A percentile compares a stretch with the other conserved stretches of the same genome.
Conservation (phyloP, 768 basidiomycete species). For the Cubamyces lactineus region DNA sequence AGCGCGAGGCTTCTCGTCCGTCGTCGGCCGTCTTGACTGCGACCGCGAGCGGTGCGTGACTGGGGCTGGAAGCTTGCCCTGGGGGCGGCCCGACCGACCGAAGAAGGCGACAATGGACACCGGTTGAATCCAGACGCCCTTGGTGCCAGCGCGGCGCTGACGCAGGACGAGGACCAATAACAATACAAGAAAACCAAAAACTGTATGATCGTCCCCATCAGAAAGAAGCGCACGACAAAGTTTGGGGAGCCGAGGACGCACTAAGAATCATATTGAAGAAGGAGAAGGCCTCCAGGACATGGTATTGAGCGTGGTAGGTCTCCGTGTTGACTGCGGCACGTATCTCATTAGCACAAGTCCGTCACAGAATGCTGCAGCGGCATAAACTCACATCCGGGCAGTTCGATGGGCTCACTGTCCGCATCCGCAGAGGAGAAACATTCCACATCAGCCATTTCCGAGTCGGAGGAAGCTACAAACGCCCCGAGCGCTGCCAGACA, state of each 20-base stretch:
- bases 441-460: conserved; percentile 79
- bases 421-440: conserved; percentile 68
- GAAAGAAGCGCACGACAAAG: conserved; percentile 4
- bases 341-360: neutral
- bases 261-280: conserved; percentile 75
- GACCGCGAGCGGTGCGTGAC: conserved; percentile 39
- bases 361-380: neutral
- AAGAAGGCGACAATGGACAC: conserved; percentile 79
- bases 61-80: conserved; percentile 46
- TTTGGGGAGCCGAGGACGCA: conserved; percentile 39
- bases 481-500: conserved; percentile 65
- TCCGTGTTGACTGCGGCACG: conserved; percentile 69
- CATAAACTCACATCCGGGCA: conserved; percentile 63
- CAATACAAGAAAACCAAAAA: conserved; percentile 51
- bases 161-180: conserved; percentile 48
- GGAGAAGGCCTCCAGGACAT: conserved; percentile 79
- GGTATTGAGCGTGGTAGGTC: conserved; percentile 88
- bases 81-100: conserved; percentile 35
- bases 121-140: conserved; percentile 67
- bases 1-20: conserved; percentile 20
- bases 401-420: conserved; percentile 54
- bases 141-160: conserved; percentile 47
- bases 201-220: conserved; percentile 38
- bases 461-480: conserved; percentile 73
- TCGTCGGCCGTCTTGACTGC: conserved; percentile 32